phyloP scores from a whole-genome alignment of 1,284 basidiomycete genomes.

The Apiotrichum domesticum region DNA sequence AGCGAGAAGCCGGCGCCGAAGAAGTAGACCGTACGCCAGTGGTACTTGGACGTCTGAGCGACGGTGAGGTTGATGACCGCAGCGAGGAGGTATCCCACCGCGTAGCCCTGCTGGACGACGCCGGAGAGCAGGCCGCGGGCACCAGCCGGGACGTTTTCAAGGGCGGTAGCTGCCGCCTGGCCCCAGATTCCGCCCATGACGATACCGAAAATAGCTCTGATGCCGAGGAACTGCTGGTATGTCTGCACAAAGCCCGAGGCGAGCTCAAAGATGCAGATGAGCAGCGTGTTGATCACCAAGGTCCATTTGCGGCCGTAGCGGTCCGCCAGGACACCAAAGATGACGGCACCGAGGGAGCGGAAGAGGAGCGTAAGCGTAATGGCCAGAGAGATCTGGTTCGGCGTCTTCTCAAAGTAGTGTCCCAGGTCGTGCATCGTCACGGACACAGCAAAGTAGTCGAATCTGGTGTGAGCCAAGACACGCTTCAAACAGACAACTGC shows the following conservation, averaged over 20 bases:
- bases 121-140: slow-evolving; percentile 80
- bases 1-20: slow-evolving; percentile 58
- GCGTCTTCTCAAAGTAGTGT: slow-evolving; percentile 34
- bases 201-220: slow-evolving; percentile 67
- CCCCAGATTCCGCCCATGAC: slow-evolving; percentile 65
- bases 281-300: slow-evolving; percentile 65
- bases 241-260: slow-evolving; percentile 54
- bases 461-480: slow-evolving; percentile 4
- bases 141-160: slow-evolving; percentile 83
- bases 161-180: slow-evolving; percentile 49
- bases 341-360: slow-evolving; percentile 76
- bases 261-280: slow-evolving; percentile 69
- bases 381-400: slow-evolving; percentile 53
- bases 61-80: slow-evolving; percentile 57
- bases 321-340: slow-evolving; percentile 72
- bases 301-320: slow-evolving; percentile 77
- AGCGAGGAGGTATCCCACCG: slow-evolving; percentile 46
- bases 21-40: slow-evolving; percentile 50
- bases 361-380: slow-evolving; percentile 92
- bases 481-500: not conserved
- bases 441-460: slow-evolving; percentile 22
- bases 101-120: slow-evolving; percentile 72
- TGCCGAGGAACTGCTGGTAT: slow-evolving; percentile 49
- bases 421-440: slow-evolving; percentile 53
- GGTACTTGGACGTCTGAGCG: slow-evolving; percentile 31